Evolutionary conservation across 108 stramenopile species (phyloP), one percentile per base, ranked within the genome.

Genomic region (Nitzschia palea): DNA sequence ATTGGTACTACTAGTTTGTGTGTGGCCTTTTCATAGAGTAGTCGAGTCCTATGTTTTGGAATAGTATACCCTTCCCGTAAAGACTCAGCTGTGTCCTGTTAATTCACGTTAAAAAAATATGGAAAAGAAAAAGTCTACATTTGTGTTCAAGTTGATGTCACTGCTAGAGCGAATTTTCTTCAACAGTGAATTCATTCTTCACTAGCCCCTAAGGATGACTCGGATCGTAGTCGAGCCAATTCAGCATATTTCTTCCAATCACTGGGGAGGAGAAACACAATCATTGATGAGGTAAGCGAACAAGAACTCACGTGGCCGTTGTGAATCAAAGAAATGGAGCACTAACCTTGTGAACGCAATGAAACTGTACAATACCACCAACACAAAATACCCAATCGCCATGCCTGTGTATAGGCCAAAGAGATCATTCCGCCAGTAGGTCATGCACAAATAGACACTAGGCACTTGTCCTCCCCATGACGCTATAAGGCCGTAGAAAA

Each of bases 401-500:
- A 92, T 82, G 1, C 90, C 90, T 26, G 68, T 62, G 65, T 86
- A 92, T 45, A 92, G 56, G 2, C 82, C 87, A 59, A 70, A 61
- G 50, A 92, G 67, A 64, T 88, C 88, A 22, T 78, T 68, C 37
- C 82, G 53, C 87, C 88, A 92, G 53, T 71, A 88, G 9, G 26
- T 78, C 27, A 78, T 85, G 22, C 71, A 76, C 3, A 86, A 27
- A 72, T 71, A 50, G 14, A 88, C 85, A 36, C 67, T 84, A 31
- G 87, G 90, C 0, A 92, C 87, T 70, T 92, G 90, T 52, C 42
- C 54, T 14, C 79, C 76, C 85, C 81, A 86, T 35, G 79, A 80
- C 4, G 87, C 90, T 26, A 80, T 47, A 22, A 88, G 67, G 3
- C 90, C 84, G 34, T 57, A 51, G 60, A 75, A 85, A 55, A 92